phyloP scores from a whole-genome alignment of 176 grass and related monocot genomes.

The Ananas comosus region DNA sequence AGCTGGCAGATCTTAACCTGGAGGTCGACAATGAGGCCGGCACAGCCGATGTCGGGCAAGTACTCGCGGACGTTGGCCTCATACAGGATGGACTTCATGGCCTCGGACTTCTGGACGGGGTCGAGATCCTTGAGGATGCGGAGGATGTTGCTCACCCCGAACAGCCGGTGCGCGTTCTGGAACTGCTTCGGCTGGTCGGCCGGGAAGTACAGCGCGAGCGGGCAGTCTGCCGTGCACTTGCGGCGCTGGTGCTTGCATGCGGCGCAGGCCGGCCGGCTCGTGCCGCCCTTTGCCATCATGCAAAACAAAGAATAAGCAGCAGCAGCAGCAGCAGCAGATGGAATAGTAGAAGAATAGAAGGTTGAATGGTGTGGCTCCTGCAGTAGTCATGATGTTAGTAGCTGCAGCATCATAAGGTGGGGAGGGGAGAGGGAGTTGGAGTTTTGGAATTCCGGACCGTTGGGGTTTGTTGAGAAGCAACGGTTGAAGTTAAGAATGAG shows the following conservation, averaged over 20 bases:
- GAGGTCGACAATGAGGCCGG: background rate
- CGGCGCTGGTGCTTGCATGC: constrained; percentile 36
- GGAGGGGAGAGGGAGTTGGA: too few relatives aligned
- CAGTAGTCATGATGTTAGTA: too few relatives aligned
- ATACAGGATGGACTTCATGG: constrained; percentile 22
- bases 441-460: too few relatives aligned
- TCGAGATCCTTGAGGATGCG: background rate
- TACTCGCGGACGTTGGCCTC: constrained; percentile 13
- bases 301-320: background rate
- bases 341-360: background rate
- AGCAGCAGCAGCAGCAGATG: background rate
- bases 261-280: constrained; percentile 22
- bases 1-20: background rate
- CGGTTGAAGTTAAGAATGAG: too few relatives aligned
- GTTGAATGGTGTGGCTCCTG: background rate
- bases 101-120: background rate
- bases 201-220: constrained; percentile 32
- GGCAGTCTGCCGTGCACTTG: constrained; percentile 28
- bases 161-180: constrained; percentile 21
- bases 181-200: constrained; percentile 14
- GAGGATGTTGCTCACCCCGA: constrained; percentile 29
- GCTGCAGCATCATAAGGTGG: too few relatives aligned
- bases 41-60: constrained; percentile 22
- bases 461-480: too few relatives aligned
- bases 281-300: background rate